A percentile compares a stretch with the other conserved stretches of the same genome.
These are phyloP conservation scores for Coemansia sp. DNA, from an alignment of 192 early-diverging fungal genomes.

Conservation along the genomic window DNA sequence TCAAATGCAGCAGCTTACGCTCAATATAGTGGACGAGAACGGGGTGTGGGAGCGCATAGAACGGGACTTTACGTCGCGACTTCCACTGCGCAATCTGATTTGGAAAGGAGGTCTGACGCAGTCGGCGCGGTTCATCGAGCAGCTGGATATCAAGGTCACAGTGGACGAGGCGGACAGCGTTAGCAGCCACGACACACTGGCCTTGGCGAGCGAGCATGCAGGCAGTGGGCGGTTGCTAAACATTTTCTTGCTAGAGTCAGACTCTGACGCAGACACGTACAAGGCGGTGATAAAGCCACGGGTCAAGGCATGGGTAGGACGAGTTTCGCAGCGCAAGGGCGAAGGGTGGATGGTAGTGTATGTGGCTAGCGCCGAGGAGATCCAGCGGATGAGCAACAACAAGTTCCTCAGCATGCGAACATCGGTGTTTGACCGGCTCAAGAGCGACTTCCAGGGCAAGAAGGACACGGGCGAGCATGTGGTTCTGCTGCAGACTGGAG, in stretches of 20 bases:
- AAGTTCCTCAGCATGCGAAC: constrained; percentile 64
- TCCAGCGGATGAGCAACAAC: constrained; percentile 45
- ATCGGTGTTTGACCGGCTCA: constrained; percentile 82
- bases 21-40: constrained; percentile 34
- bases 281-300: constrained; percentile 47
- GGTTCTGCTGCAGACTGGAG: constrained; percentile 20
- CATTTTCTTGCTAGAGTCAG: constrained; percentile 32
- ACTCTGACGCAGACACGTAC: constrained; percentile 43
- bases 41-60: constrained; percentile 64
- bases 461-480: constrained; percentile 34
- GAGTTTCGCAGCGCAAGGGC: constrained; percentile 26
- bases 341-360: constrained; percentile 91
- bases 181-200: constrained; percentile 38
- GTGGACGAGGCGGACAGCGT: constrained; percentile 32
- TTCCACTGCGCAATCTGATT: constrained; percentile 77
- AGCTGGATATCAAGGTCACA: constrained; percentile 61
- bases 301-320: constrained; percentile 37
- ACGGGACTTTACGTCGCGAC: constrained; percentile 64
- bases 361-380: constrained; percentile 60
- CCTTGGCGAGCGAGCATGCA: neutral
- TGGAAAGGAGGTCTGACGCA: constrained; percentile 76
- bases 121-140: constrained; percentile 62
- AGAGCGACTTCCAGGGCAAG: constrained; percentile 75
- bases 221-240: constrained; percentile 27
- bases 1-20: constrained; percentile 25